Evolutionary conservation across 2,329 filamentous ascomycete species (phyloP).

Genomic region (Xylaria polymorpha): DNA sequence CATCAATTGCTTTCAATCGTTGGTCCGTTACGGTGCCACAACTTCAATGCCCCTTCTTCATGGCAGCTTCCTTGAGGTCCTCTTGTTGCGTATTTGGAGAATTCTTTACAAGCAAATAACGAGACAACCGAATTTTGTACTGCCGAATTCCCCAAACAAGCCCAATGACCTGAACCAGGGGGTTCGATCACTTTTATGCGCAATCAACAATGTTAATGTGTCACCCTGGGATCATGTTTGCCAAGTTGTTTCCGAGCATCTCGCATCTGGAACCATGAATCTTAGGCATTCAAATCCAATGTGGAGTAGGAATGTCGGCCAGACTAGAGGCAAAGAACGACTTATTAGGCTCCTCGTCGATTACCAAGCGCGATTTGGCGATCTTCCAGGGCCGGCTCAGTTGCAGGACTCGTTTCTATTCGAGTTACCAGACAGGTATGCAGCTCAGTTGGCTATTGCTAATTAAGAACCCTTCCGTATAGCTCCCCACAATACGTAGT

Average conservation of each 20-base stretch:
- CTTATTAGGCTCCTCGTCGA: constrained; percentile 11
- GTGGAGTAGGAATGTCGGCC: not conserved
- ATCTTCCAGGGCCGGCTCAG: constrained; percentile 18
- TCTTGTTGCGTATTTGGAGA: constrained; percentile 14
- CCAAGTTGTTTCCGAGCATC: not conserved
- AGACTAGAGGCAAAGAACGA: not conserved
- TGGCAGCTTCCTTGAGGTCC: constrained; percentile 13
- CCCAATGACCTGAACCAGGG: not conserved
- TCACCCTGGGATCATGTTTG: constrained; percentile 18
- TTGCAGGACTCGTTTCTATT: not conserved
- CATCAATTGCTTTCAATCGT: constrained; percentile 8
- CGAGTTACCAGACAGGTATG: constrained; percentile 12
- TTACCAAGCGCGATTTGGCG: constrained; percentile 16
- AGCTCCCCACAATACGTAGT: not conserved
- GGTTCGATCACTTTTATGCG: constrained; percentile 6
- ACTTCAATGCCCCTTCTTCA: constrained; percentile 1
- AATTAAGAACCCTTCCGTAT: not conserved
- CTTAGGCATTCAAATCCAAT: not conserved
- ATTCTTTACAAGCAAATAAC: not conserved
- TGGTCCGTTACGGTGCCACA: constrained; percentile 13
- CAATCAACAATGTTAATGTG: not conserved
- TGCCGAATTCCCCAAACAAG: not conserved
- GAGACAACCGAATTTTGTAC: too few species aligned
- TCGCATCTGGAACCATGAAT: too few species aligned
- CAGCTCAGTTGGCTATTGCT: not conserved